Evolutionary conservation across 1,139 yeast genomes (phyloP).

Genomic region (Yamadazyma sp.): DNA sequence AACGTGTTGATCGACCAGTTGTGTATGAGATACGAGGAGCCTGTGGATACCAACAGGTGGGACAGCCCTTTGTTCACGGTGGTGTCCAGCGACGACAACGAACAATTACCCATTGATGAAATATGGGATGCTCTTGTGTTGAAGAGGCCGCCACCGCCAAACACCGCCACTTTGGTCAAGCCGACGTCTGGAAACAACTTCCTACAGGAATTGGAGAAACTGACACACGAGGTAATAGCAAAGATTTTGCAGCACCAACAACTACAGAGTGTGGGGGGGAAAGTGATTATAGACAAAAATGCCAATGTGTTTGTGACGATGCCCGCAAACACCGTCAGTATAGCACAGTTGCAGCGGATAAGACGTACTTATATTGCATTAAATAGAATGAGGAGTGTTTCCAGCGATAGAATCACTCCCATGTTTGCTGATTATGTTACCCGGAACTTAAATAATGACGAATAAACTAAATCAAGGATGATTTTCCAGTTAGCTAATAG

Average conservation of each 20-base stretch:
- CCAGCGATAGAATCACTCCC: constrained; percentile 62
- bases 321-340: constrained; percentile 63
- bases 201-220: constrained; percentile 73
- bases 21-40: constrained; percentile 90
- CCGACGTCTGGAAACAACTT: constrained; percentile 75
- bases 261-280: constrained; percentile 54
- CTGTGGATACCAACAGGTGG: constrained; percentile 85
- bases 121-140: constrained; percentile 73
- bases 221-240: constrained; percentile 63
- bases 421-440: constrained; percentile 75
- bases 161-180: constrained; percentile 72
- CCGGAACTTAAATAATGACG: constrained; percentile 41
- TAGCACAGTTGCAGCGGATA: constrained; percentile 80
- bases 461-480: background rate
- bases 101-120: constrained; percentile 58
- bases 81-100: constrained; percentile 55
- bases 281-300: constrained; percentile 39
- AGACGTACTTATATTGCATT: constrained; percentile 78
- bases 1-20: constrained; percentile 65
- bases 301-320: constrained; percentile 50
- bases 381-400: constrained; percentile 76
- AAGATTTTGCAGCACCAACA: constrained; percentile 63
- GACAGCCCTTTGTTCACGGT: constrained; percentile 86
- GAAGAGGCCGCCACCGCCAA: constrained; percentile 66
- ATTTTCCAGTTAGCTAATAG: too few relatives aligned